phyloP scores from a whole-genome alignment of 345 rosid genomes.

The Eucalyptus marginata region DNA sequence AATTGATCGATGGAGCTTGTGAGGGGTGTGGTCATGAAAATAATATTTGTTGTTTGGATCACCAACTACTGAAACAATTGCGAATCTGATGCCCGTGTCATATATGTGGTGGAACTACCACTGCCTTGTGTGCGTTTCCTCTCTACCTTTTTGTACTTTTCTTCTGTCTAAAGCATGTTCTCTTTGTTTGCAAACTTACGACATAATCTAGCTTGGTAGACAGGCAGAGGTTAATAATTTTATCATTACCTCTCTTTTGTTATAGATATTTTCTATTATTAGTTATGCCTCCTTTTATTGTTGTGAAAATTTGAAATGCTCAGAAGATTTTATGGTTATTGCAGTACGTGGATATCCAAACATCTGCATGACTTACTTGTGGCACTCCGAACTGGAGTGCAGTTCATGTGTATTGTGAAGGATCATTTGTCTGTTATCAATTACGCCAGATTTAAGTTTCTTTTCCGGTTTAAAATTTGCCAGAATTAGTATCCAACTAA shows the following conservation, averaged over 20 bases:
- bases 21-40: not conserved
- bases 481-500: not conserved
- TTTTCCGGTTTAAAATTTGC: not conserved
- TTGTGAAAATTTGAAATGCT: not conserved
- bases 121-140: not conserved
- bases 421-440: not conserved
- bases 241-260: not conserved
- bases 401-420: not conserved
- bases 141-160: not conserved
- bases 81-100: not conserved
- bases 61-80: not conserved
- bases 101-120: not conserved
- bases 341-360: not conserved
- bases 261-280: not conserved
- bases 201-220: not conserved
- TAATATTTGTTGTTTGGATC: not conserved
- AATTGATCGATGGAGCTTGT: not conserved
- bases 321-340: not conserved
- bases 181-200: not conserved
- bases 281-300: not conserved
- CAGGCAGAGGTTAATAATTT: not conserved
- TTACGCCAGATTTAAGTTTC: not conserved
- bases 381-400: not conserved
- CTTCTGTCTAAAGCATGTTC: not conserved
- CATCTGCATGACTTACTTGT: not conserved